Conservation (phyloP, 2,329 filamentous ascomycete genomes). For the Fusarium annulatum region DNA sequence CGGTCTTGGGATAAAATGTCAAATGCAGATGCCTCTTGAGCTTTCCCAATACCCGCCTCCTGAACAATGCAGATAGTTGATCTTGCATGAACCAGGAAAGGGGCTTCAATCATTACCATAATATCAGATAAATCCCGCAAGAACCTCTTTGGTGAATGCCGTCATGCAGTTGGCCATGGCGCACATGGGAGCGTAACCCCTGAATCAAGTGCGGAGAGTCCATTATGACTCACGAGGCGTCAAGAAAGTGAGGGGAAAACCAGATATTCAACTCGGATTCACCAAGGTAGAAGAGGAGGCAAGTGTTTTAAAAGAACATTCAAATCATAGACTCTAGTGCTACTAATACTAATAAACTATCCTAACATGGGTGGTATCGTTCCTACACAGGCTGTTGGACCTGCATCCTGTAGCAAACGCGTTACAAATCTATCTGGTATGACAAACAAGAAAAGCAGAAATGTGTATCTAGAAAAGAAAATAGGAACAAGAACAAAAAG, state of each 20-base stretch:
- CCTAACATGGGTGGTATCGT: conserved; percentile 41
- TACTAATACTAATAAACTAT: conserved; percentile 30
- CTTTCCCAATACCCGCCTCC: not conserved
- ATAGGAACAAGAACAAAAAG: not conserved
- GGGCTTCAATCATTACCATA: not conserved
- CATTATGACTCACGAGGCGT: not conserved
- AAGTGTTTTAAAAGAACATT: conserved; percentile 4
- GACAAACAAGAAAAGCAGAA: conserved; percentile 25
- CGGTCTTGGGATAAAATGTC: not conserved
- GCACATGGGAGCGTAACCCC: not conserved
- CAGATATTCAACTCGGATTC: not conserved
- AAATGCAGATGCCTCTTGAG: not conserved
- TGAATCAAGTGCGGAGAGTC: not conserved
- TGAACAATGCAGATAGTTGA: not conserved
- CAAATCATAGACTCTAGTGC: conserved; percentile 21
- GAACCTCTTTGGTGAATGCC: not conserved
- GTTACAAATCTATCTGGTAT: conserved; percentile 42
- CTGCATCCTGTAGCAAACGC: conserved; percentile 34
- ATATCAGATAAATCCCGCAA: not conserved
- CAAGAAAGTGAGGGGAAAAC: not conserved
- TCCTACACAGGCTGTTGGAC: conserved; percentile 41
- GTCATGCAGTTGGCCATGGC: not conserved
- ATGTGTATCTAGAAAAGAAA: conserved; percentile 21
- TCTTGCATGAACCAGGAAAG: not conserved
- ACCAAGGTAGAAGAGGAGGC: not conserved